Evolutionary conservation across 192 early-diverging fungal genomes (phyloP).

Genomic region (Coemansia sp.): DNA sequence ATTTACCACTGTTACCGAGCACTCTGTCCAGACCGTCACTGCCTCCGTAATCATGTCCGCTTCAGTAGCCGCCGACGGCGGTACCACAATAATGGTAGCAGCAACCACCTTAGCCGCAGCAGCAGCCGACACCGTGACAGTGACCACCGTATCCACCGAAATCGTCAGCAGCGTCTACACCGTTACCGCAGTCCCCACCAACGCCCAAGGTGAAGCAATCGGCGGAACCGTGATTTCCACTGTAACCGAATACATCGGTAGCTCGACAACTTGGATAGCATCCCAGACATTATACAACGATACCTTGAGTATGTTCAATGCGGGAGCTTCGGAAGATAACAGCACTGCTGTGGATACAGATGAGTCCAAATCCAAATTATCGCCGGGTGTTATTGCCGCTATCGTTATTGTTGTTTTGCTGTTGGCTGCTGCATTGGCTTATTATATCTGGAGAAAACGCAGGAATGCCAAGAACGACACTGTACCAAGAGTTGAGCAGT

Average conservation of each 20-base stretch:
- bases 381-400: not conserved
- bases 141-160: not conserved
- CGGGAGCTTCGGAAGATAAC: not conserved
- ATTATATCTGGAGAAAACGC: conserved; percentile 9
- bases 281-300: not conserved
- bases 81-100: not conserved
- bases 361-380: not conserved
- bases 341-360: not conserved
- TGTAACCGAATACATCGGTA: not conserved
- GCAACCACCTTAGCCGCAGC: not conserved
- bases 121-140: conserved; percentile 1
- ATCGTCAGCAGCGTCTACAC: not conserved
- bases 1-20: not conserved
- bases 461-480: not conserved
- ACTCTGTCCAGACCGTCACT: not conserved
- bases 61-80: not conserved
- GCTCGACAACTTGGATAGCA: not conserved
- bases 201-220: not conserved
- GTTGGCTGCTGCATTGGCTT: not conserved
- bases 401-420: not conserved
- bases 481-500: not conserved
- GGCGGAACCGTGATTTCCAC: not conserved
- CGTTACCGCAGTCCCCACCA: conserved; percentile 7
- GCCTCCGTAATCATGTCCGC: conserved; percentile 3
- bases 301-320: not conserved